These are phyloP conservation scores for Auxenochlorella protothecoides DNA, from an alignment of 139 green algal genomes.

Conservation along the genomic window DNA sequence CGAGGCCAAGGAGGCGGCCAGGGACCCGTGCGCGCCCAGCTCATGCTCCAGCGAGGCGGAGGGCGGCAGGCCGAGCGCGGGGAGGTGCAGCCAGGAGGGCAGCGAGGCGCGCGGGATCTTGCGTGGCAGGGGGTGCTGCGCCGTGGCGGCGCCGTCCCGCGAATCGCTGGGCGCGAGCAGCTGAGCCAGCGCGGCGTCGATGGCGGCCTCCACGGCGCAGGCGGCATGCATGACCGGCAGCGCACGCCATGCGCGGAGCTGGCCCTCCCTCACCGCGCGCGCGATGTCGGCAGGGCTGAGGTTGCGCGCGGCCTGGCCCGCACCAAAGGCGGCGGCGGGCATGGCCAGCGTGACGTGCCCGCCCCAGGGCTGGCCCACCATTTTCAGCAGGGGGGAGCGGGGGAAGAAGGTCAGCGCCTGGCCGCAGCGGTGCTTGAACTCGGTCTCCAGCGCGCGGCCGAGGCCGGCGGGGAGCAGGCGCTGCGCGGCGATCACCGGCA, in stretches of 20 bases:
- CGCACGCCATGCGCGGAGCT: constrained; percentile 68
- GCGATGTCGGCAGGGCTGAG: constrained; percentile 43
- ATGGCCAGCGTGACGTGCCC: constrained; percentile 83
- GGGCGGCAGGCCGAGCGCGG: neutral
- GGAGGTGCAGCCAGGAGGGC: constrained; percentile 22
- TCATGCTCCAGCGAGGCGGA: no score
- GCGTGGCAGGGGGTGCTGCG: neutral
- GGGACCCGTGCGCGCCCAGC: no score
- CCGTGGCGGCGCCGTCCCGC: neutral
- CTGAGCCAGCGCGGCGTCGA: constrained; percentile 57
- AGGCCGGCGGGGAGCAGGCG: constrained; percentile 46
- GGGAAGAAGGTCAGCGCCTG: constrained; percentile 66
- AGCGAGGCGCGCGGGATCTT: constrained; percentile 1
- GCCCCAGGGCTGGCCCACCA: constrained; percentile 84
- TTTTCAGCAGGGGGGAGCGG: constrained; percentile 53
- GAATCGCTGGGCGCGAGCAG: neutral
- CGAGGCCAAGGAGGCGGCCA: no score
- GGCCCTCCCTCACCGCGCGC: constrained; percentile 56
- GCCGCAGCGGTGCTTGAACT: constrained; percentile 75
- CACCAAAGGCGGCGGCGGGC: constrained; percentile 24
- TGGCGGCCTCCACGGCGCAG: constrained; percentile 68
- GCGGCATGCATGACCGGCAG: constrained; percentile 73
- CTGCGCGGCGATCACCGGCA: constrained; percentile 69
- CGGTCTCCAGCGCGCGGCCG: constrained; percentile 58
- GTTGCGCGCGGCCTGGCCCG: constrained; percentile 7